phyloP scores from a whole-genome alignment of 306 rosid genomes.

The Vachellia collinsii region DNA sequence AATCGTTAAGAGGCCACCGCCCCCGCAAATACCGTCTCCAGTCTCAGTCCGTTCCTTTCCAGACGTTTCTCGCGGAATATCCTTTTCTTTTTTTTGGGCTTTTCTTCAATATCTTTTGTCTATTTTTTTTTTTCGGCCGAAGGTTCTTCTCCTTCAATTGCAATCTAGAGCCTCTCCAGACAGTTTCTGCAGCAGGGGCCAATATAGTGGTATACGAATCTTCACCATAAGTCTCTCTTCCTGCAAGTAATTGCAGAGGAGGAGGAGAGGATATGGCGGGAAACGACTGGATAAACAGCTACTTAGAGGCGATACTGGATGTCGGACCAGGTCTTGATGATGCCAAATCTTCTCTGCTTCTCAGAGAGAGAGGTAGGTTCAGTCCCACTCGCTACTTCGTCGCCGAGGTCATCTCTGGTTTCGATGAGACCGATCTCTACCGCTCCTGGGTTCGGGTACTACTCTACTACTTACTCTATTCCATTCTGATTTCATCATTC shows the following conservation, averaged over 20 bases:
- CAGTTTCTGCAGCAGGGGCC: no score
- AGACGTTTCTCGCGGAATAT: conserved; percentile 37
- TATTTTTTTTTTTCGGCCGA: not conserved
- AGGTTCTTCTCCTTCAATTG: not conserved
- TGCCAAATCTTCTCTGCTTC: conserved; percentile 82
- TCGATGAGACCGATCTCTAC: conserved; percentile 96
- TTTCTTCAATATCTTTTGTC: not conserved
- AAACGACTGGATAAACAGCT: conserved; percentile 95
- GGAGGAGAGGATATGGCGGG: conserved; percentile 64
- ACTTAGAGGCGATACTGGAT: conserved; percentile 92
- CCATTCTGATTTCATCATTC: not conserved
- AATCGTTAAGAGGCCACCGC: conserved; percentile 26
- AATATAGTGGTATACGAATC: not conserved
- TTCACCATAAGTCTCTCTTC: not conserved
- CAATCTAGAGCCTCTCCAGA: not conserved
- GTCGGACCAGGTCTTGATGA: conserved; percentile 87
- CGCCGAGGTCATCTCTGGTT: conserved; percentile 89
- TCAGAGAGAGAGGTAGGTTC: conserved; percentile 89
- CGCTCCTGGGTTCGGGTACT: conserved; percentile 96
- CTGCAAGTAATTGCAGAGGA: not conserved
- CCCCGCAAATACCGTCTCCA: conserved; percentile 6
- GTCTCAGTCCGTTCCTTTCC: conserved; percentile 35
- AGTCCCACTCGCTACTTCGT: conserved; percentile 97
- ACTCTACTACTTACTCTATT: not conserved
- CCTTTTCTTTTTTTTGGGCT: not conserved